A percentile compares a stretch with the other conserved stretches of the same genome.
Conservation (phyloP, 2,329 filamentous ascomycete species). For the Salinomyces thailandicus region DNA sequence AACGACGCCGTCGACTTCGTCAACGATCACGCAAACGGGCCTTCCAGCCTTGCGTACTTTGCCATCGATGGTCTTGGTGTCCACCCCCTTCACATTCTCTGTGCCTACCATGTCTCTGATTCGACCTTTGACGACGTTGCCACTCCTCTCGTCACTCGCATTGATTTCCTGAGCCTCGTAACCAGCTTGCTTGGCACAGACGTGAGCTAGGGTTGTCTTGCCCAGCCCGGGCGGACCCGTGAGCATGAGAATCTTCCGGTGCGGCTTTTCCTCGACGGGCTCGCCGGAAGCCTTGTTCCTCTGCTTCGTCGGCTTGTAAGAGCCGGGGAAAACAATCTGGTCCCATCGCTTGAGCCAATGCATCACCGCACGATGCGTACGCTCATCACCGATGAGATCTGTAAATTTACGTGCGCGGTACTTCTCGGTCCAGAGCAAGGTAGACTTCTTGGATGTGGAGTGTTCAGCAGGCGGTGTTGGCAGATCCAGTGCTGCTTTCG, state of each 20-base stretch:
- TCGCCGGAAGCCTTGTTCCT: constrained; percentile 38
- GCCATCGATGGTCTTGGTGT: constrained; percentile 42
- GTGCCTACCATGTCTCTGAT: constrained; percentile 89
- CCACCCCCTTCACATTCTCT: constrained; percentile 73
- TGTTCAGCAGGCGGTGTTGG: constrained; percentile 32
- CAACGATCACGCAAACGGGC: constrained; percentile 86
- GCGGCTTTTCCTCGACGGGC: constrained; percentile 52
- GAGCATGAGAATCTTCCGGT: constrained; percentile 79
- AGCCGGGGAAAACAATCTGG: constrained; percentile 75
- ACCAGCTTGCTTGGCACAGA: constrained; percentile 87
- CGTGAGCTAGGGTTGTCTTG: constrained; percentile 92
- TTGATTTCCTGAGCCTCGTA: constrained; percentile 98
- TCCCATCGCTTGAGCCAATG: constrained; percentile 96
- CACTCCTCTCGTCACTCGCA: constrained; percentile 87
- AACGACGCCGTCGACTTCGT: constrained; percentile 93
- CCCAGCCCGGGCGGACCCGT: constrained; percentile 88
- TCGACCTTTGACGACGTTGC: constrained; percentile 77
- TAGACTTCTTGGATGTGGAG: constrained; percentile 24
- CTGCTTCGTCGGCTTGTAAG: constrained; percentile 42
- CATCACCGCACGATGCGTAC: constrained; percentile 81
- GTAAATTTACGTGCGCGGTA: constrained; percentile 87
- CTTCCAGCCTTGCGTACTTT: constrained; percentile 63
- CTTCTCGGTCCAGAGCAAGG: constrained; percentile 89
- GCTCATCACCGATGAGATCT: constrained; percentile 87
- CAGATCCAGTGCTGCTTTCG: constrained; percentile 20